These are phyloP conservation scores for Penicillium argentinense DNA, from an alignment of 495 filamentous ascomycete genomes.

Conservation along the genomic window DNA sequence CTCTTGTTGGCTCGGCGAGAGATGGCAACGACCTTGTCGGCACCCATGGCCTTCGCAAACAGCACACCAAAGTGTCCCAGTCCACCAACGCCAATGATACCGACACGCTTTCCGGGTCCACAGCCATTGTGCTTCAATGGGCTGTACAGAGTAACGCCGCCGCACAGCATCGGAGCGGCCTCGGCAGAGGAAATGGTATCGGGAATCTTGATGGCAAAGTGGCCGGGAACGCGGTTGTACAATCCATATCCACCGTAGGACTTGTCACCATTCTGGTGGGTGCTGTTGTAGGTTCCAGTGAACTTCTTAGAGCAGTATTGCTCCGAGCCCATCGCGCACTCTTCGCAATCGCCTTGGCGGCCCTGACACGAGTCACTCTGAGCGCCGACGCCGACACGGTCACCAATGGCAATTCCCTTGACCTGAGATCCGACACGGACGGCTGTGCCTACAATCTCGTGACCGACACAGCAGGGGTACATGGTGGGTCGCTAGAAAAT, in stretches of 20 bases:
- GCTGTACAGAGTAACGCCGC: conserved; percentile 74
- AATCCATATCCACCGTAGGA: conserved; percentile 68
- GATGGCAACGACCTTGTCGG: conserved; percentile 77
- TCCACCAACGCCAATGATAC: conserved; percentile 81
- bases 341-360: conserved; percentile 61
- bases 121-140: conserved; percentile 72
- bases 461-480: conserved; percentile 76
- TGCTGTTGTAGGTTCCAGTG: conserved; percentile 42
- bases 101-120: conserved; percentile 80
- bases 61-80: conserved; percentile 70
- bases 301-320: conserved; percentile 67
- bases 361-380: conserved; percentile 70
- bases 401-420: conserved; percentile 69
- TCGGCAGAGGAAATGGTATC: conserved; percentile 54
- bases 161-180: conserved; percentile 85
- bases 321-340: conserved; percentile 63
- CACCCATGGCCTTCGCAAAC: conserved; percentile 65
- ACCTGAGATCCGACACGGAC: conserved; percentile 72
- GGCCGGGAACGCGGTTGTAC: conserved; percentile 68
- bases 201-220: conserved; percentile 82
- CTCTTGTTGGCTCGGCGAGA: conserved; percentile 67
- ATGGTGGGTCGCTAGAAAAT: conserved; percentile 42
- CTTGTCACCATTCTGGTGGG: conserved; percentile 54
- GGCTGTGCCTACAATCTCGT: conserved; percentile 80
- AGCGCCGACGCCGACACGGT: conserved; percentile 86